Evolutionary conservation across 2,329 filamentous ascomycete genomes (phyloP).

Genomic region (Diplodia intermedia): DNA sequence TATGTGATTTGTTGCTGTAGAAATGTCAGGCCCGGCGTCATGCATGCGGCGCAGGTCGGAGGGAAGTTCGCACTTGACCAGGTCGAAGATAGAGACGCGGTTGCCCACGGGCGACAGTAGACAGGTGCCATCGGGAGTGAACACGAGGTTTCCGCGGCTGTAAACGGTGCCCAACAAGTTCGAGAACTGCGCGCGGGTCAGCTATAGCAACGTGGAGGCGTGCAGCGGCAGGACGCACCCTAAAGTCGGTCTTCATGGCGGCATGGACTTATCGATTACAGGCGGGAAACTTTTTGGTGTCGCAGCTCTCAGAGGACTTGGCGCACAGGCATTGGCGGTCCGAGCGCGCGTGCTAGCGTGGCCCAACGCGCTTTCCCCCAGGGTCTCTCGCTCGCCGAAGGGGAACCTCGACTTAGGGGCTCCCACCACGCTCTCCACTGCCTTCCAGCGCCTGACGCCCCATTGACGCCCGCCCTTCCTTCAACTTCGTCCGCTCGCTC

Average conservation of each 20-base stretch:
- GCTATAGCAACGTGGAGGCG: not conserved
- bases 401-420: conserved; percentile 33
- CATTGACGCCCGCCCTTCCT: conserved; percentile 25
- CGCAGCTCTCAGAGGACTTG: conserved; percentile 14
- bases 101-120: conserved; percentile 97
- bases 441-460: conserved; percentile 20
- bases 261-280: conserved; percentile 29
- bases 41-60: not conserved
- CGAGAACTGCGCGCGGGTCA: conserved; percentile 73
- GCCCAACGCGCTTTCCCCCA: conserved; percentile 29
- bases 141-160: conserved; percentile 95
- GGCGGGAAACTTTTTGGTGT: conserved; percentile 45
- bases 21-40: not conserved
- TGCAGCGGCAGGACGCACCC: conserved; percentile 63
- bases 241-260: conserved; percentile 98
- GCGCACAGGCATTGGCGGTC: conserved; percentile 13
- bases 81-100: conserved; percentile 91
- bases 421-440: conserved; percentile 30
- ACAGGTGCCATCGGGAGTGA: conserved; percentile 94
- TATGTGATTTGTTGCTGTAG: conserved; percentile 81
- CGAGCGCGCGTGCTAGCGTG: conserved; percentile 31
- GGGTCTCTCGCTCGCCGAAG: conserved; percentile 31
- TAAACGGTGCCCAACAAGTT: conserved; percentile 98
- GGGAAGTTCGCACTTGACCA: conserved; percentile 77
- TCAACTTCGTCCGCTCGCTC: conserved; percentile 32